Evolutionary conservation across 768 basidiomycete genomes (phyloP).

Genomic region (Rhodocollybia butyracea): DNA sequence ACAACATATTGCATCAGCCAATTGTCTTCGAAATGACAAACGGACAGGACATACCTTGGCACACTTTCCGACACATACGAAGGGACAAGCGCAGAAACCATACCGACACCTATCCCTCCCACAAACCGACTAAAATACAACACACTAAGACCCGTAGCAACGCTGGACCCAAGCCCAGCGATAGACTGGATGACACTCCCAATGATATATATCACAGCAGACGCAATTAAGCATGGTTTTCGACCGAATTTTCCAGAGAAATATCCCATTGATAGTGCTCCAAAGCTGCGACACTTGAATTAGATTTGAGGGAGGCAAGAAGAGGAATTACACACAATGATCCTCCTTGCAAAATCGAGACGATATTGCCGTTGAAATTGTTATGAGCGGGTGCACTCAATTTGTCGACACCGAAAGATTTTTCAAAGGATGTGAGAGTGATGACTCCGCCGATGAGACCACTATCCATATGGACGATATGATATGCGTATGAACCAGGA

Average conservation of each 20-base stretch:
- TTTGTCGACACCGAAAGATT: constrained; percentile 44
- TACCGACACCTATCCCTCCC: constrained; percentile 58
- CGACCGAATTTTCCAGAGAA: constrained; percentile 42
- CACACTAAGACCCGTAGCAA: constrained; percentile 29
- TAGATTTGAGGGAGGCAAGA: neutral
- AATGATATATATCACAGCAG: constrained; percentile 44
- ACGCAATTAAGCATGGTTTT: constrained; percentile 38
- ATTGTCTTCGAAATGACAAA: no score
- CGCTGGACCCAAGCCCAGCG: constrained; percentile 37
- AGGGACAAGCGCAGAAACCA: constrained; percentile 47
- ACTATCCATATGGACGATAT: no score
- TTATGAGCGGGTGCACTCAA: constrained; percentile 33
- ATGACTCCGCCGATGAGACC: constrained; percentile 50
- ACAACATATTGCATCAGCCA: no score
- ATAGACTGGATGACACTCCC: constrained; percentile 47
- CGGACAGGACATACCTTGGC: no score
- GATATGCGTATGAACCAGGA: no score
- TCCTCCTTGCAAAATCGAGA: constrained; percentile 47
- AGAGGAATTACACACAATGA: constrained; percentile 35
- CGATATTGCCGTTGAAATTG: constrained; percentile 46
- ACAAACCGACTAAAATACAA: constrained; percentile 53
- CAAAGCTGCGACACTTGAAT: constrained; percentile 31
- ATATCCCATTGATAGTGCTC: constrained; percentile 38
- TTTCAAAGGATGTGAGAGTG: constrained; percentile 41
- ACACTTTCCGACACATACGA: constrained; percentile 51